These are phyloP conservation scores for Akanthomyces dipterigenus DNA, from an alignment of 2,329 filamentous ascomycete species.

Conservation along the genomic window DNA sequence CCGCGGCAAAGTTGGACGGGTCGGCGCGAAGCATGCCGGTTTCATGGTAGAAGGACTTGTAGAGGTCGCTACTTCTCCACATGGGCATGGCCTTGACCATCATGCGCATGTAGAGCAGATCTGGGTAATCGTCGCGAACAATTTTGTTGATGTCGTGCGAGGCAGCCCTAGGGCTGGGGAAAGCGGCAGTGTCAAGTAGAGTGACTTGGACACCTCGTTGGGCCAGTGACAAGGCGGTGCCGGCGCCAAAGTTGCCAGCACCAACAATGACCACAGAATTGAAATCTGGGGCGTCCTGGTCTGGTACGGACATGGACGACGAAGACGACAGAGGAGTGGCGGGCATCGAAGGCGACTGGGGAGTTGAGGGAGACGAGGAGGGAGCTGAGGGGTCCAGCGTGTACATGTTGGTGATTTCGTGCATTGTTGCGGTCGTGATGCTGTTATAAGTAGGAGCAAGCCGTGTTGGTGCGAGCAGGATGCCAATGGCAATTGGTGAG, in stretches of 20 bases:
- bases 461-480: not conserved
- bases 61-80: constrained; percentile 40
- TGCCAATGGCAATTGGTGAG: not conserved
- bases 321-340: constrained; percentile 11
- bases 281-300: constrained; percentile 10
- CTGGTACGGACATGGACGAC: constrained; percentile 9
- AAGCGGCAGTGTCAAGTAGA: constrained; percentile 30
- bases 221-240: constrained; percentile 32
- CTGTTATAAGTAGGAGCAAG: not conserved
- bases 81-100: constrained; percentile 32
- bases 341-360: constrained; percentile 6
- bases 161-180: constrained; percentile 33
- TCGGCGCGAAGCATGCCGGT: constrained; percentile 46
- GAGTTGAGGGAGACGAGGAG: constrained; percentile 5
- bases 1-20: constrained; percentile 34
- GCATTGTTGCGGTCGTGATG: not conserved
- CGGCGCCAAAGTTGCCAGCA: constrained; percentile 38
- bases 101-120: constrained; percentile 34
- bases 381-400: not conserved
- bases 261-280: constrained; percentile 32
- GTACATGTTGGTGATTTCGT: constrained; percentile 3
- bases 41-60: constrained; percentile 47
- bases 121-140: constrained; percentile 35
- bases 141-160: constrained; percentile 43
- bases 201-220: constrained; percentile 24